Evolutionary conservation across 1,284 basidiomycete species (phyloP).

Genomic region (Erythrobasidium hasegawianum): DNA sequence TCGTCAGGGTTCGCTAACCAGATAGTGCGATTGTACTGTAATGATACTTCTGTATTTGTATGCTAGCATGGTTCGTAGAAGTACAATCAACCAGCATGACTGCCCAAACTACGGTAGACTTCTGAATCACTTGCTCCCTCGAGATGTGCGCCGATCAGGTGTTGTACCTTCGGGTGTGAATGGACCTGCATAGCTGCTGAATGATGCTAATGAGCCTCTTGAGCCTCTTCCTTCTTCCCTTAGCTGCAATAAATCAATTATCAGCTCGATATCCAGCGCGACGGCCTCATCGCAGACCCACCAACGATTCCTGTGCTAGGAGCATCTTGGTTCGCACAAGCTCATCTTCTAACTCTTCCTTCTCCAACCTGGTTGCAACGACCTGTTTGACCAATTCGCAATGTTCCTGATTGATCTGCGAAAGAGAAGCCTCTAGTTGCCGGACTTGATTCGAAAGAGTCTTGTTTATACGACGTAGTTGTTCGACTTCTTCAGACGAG

Average conservation of each 20-base stretch:
- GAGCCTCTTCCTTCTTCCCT: constrained; percentile 30
- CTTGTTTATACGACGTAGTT: constrained; percentile 70
- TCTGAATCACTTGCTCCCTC: background rate
- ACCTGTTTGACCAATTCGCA: constrained; percentile 69
- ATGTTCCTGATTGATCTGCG: constrained; percentile 75
- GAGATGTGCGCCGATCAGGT: background rate
- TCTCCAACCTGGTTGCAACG: constrained; percentile 75
- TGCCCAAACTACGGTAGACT: background rate
- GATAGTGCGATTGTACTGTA: too few relatives aligned
- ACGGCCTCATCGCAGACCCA: background rate
- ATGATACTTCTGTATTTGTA: too few relatives aligned
- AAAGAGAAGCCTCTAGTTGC: constrained; percentile 67
- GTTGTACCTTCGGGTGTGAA: constrained; percentile 1
- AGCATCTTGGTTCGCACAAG: constrained; percentile 80
- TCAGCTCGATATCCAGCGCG: too few relatives aligned
- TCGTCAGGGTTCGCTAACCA: constrained; percentile 7
- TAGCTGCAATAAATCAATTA: too few relatives aligned
- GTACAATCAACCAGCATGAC: background rate
- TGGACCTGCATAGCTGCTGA: constrained; percentile 6
- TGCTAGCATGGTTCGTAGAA: background rate
- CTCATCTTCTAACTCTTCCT: constrained; percentile 85
- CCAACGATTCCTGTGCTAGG: constrained; percentile 32
- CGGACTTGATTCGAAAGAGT: constrained; percentile 76
- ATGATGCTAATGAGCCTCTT: constrained; percentile 19
- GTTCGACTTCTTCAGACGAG: constrained; percentile 75